Base-by-base conservation (phyloP, 805 yeast genomes). In the Spathaspora arborariae region DNA sequence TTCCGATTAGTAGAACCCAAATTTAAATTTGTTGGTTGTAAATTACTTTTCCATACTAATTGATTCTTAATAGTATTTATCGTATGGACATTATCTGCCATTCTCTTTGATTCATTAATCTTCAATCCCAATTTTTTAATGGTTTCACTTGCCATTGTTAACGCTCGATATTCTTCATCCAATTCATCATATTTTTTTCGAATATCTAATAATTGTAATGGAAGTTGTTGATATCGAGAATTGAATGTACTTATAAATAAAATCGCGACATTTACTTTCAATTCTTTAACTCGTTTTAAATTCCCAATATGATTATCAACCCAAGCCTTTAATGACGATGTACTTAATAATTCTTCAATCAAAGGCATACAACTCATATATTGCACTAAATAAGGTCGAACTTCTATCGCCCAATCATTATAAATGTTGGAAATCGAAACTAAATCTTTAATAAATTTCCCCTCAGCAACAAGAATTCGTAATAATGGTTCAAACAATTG, bases 361-460 rank as follows among this genome's bases (percentile, higher is more conserved):
- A 76, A 73, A 1, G 85, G 86, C 65, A 81, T 73, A 5, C 77
- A 68, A 34, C 76, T 77, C 34, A 88, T 85, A 55, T 86, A 86
- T 34, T 67, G 68, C 18, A 81, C 52, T 44, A 85, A 81, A 0
- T 81, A 72, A 1, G 68, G 68, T 19, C 72, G 66, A 0, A 88
- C 89, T 18, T 69, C 73, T 22, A 67, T 66, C 1, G 83, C 72
- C 96, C 96, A 88, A 16, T 75, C 74, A 24, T 73, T 61, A 51
- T 85, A 79, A 9, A 86, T 72, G 41, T 80, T 81, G 3, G 85
- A 86, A 13, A 87, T 74, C 8, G 60, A 69, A 1, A 45, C 50
- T 21, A 72, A 41, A 7, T 80, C 80, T 30, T 73, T 75, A 11
- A 88, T 77, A 48, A 80, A 83, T 43, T 83, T 85, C 0, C 92